These are phyloP conservation scores for Podospora pseudocomata DNA, from an alignment of 495 filamentous ascomycete species.

Conservation along the genomic window DNA sequence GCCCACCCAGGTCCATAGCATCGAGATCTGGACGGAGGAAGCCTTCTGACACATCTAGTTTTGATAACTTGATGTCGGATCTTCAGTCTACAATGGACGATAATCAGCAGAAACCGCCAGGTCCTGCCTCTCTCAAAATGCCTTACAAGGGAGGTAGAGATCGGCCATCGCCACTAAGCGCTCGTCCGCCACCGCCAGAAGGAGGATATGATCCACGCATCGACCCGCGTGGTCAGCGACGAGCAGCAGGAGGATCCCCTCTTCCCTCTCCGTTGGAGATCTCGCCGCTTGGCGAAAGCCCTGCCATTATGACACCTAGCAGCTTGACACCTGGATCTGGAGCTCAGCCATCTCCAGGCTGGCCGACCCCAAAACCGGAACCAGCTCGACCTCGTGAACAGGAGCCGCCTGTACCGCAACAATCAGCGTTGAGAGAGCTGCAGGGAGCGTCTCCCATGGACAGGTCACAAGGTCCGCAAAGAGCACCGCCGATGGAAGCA, in stretches of 20 bases:
- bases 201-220: conserved; percentile 36
- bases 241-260: conserved; percentile 19
- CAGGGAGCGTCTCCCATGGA: not conserved
- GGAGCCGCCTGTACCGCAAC: not conserved
- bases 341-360: conserved; percentile 20
- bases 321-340: conserved; percentile 11
- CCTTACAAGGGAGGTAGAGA: conserved; percentile 27
- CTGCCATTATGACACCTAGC: conserved; percentile 7
- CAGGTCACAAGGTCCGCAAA: not conserved
- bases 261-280: conserved; percentile 25
- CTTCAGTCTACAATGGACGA: conserved; percentile 49
- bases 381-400: not conserved
- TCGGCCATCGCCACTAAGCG: conserved; percentile 24
- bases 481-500: not conserved
- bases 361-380: conserved; percentile 9
- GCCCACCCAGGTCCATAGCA: conserved; percentile 48
- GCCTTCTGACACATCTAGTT: conserved; percentile 36
- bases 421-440: not conserved
- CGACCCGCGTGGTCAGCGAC: conserved; percentile 31
- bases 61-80: conserved; percentile 52
- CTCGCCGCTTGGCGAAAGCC: conserved; percentile 10
- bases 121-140: conserved; percentile 5
- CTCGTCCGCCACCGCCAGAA: conserved; percentile 31
- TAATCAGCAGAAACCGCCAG: conserved; percentile 20
- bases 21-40: conserved; percentile 36